A percentile compares a stretch with the other conserved stretches of the same genome.
Evolutionary conservation across 768 basidiomycete species (phyloP).

Genomic region (Suillus placidus): DNA sequence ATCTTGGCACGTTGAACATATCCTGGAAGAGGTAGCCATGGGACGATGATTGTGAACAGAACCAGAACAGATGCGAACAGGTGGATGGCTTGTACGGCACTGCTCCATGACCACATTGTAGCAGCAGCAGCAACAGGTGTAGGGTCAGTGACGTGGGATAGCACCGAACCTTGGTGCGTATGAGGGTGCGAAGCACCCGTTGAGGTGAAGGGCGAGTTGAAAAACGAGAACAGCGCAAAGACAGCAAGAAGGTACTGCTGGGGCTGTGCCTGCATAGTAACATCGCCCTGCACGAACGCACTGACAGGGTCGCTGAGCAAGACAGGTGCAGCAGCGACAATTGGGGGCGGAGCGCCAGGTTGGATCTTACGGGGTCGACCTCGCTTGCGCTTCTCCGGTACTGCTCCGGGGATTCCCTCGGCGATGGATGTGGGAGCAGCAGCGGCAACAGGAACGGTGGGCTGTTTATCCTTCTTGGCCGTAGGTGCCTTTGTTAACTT

Average conservation of each 20-base stretch:
- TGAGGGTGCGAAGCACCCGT: slow-evolving; percentile 40
- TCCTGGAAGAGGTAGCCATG: slow-evolving; percentile 42
- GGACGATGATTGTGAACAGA: slow-evolving; percentile 56
- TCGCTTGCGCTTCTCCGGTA: slow-evolving; percentile 80
- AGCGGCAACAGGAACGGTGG: slow-evolving; percentile 35
- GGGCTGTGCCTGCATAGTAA: slow-evolving; percentile 25
- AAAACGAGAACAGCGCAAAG: slow-evolving; percentile 85
- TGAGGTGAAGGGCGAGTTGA: slow-evolving; percentile 70
- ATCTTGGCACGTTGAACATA: slow-evolving; percentile 26
- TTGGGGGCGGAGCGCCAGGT: slow-evolving; percentile 43
- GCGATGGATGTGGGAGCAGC: slow-evolving; percentile 25
- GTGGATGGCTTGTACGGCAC: slow-evolving; percentile 65
- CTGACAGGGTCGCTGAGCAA: slow-evolving; percentile 20
- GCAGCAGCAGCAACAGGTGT: slow-evolving; percentile 11
- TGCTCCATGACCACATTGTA: slow-evolving; percentile 48
- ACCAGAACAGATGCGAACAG: slow-evolving; percentile 66
- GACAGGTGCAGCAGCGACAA: slow-evolving; percentile 28
- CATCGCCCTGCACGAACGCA: slow-evolving; percentile 16
- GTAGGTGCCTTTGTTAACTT: slow-evolving; percentile 46
- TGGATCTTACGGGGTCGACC: slow-evolving; percentile 79
- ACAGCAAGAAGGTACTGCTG: slow-evolving; percentile 79
- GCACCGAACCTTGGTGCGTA: slow-evolving; percentile 60
- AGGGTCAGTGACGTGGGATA: slow-evolving; percentile 42
- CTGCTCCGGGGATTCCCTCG: slow-evolving; percentile 32
- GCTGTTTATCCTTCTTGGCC: slow-evolving; percentile 48